Conservation (phyloP, 805 yeast species). For the Candida sakaeoensis region DNA sequence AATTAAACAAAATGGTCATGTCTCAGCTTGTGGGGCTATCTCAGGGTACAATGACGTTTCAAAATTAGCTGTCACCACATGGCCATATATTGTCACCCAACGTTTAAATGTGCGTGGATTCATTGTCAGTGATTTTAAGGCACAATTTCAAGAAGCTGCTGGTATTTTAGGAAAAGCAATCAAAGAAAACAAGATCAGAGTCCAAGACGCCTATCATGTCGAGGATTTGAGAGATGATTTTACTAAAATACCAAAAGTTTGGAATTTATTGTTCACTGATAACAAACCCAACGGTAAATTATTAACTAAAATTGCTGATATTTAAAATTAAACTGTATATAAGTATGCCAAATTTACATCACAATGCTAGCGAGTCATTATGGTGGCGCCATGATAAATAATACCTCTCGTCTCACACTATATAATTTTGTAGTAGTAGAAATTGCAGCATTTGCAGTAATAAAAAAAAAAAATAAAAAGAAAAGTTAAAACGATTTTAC, state of each 20-base stretch:
- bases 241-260: conserved; percentile 41
- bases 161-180: conserved; percentile 32
- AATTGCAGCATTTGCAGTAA: not conserved
- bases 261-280: conserved; percentile 46
- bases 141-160: conserved; percentile 36
- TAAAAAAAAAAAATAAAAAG: too few species aligned
- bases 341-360: not conserved
- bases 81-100: conserved; percentile 44
- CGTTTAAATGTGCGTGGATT: conserved; percentile 54
- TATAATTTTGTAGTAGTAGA: too few species aligned
- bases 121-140: conserved; percentile 43
- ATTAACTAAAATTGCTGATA: conserved; percentile 37
- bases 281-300: conserved; percentile 47
- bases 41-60: conserved; percentile 49
- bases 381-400: too few species aligned
- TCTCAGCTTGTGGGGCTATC: conserved; percentile 64
- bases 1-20: conserved; percentile 38
- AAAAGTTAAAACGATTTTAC: not conserved
- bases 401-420: too few species aligned
- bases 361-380: too few species aligned
- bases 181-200: conserved; percentile 38
- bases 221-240: conserved; percentile 42
- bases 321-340: not conserved
- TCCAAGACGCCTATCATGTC: conserved; percentile 32
- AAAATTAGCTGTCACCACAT: conserved; percentile 35